Evolutionary conservation across 306 rosid species (phyloP).

Genomic region (Senna siamea): DNA sequence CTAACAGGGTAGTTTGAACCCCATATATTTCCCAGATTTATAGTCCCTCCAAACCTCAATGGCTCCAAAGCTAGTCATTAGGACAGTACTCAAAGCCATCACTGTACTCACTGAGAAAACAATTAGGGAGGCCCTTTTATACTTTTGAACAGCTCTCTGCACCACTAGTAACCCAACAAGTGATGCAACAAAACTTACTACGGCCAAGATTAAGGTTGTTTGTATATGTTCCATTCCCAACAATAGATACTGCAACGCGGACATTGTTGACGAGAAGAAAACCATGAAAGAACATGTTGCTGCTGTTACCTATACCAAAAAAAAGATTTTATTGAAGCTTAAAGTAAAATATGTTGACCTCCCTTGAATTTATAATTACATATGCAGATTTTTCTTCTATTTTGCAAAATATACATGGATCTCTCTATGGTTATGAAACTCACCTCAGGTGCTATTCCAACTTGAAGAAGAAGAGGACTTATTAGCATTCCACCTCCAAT

Average conservation of each 20-base stretch:
- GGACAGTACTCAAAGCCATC: conserved; percentile 71
- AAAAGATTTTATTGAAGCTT: conserved; percentile 1
- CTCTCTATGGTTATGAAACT: not conserved
- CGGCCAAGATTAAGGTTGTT: conserved; percentile 56
- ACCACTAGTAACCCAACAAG: conserved; percentile 70
- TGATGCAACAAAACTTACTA: conserved; percentile 69
- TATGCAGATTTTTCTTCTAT: no score
- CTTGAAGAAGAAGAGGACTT: conserved; percentile 91
- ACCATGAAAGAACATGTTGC: conserved; percentile 96
- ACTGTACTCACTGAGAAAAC: conserved; percentile 73
- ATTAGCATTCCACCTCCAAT: conserved; percentile 95
- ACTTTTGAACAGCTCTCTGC: conserved; percentile 57
- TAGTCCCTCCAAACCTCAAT: no score
- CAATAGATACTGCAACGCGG: conserved; percentile 71
- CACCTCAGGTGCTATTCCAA: conserved; percentile 85
- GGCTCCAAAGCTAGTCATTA: conserved; percentile 80
- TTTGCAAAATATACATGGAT: no score
- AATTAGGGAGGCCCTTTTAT: conserved; percentile 84
- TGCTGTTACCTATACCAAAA: conserved; percentile 63
- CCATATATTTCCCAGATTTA: conserved; percentile 70
- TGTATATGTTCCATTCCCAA: conserved; percentile 74
- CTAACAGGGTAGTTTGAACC: conserved; percentile 77
- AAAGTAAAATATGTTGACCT: not conserved
- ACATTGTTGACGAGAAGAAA: conserved; percentile 88
- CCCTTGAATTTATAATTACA: no score